phyloP scores from a whole-genome alignment of 2,329 filamentous ascomycete genomes.

The Hypoxylon sp. region DNA sequence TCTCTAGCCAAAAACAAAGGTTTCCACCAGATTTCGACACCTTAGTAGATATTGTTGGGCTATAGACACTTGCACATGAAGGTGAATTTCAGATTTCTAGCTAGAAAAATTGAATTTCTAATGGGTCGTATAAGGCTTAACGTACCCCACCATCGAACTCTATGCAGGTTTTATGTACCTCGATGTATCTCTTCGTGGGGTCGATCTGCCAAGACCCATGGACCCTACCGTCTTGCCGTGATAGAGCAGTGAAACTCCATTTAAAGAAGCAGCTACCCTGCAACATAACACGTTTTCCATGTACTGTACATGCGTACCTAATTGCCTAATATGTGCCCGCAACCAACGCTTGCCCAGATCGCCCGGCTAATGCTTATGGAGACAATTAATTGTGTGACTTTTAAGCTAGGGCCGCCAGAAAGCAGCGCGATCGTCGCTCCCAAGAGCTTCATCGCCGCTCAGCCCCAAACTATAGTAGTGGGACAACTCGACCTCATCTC shows the following conservation, averaged over 20 bases:
- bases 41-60: neutral
- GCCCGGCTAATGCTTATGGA: conserved; percentile 11
- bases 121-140: conserved; percentile 31
- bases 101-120: conserved; percentile 36
- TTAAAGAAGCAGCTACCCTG: conserved; percentile 20
- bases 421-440: conserved; percentile 33
- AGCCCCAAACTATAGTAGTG: conserved; percentile 31
- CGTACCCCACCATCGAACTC: conserved; percentile 39
- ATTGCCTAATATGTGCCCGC: conserved; percentile 15
- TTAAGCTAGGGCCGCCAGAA: conserved; percentile 23
- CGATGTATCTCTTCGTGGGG: conserved; percentile 27
- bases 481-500: conserved; percentile 21
- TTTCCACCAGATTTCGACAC: conserved; percentile 3
- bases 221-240: conserved; percentile 9
- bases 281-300: conserved; percentile 41
- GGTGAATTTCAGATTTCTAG: conserved; percentile 26
- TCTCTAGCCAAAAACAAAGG: neutral
- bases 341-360: conserved; percentile 22
- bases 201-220: conserved; percentile 32
- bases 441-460: conserved; percentile 40
- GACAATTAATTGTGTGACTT: conserved; percentile 12
- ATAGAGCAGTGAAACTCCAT: conserved; percentile 15
- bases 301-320: conserved; percentile 8
- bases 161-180: conserved; percentile 9
- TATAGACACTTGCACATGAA: conserved; percentile 23